Percentiles rank a stretch among this genome's conserved stretches.
phyloP scores from a whole-genome alignment of 495 filamentous ascomycete species.

The Daldinia bambusicola region DNA sequence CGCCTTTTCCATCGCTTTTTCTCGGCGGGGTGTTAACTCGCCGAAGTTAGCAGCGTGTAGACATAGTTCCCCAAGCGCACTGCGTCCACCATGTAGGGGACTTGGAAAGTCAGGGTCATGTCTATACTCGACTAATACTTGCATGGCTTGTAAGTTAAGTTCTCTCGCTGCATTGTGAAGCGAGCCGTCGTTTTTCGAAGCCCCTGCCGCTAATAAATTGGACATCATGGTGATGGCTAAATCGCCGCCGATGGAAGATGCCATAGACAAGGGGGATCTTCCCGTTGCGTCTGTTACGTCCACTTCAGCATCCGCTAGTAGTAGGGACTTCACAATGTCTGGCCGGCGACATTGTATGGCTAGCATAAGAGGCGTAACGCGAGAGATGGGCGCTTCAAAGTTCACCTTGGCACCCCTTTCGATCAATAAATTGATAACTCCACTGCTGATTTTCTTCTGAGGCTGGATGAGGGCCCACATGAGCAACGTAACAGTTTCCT shows the following conservation, averaged over 20 bases:
- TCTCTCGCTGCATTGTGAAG: constrained; percentile 61
- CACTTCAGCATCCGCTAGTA: constrained; percentile 59
- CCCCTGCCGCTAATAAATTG: constrained; percentile 56
- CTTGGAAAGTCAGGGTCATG: constrained; percentile 63
- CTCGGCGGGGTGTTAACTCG: constrained; percentile 50
- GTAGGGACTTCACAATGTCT: constrained; percentile 55
- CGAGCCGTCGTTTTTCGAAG: constrained; percentile 60
- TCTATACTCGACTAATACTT: constrained; percentile 55
- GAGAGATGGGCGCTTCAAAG: constrained; percentile 54
- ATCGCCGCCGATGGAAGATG: constrained; percentile 59
- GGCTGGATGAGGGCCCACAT: constrained; percentile 61
- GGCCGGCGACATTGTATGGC: constrained; percentile 55
- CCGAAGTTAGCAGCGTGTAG: constrained; percentile 55
- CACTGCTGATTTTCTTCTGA: constrained; percentile 60
- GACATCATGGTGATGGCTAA: constrained; percentile 58
- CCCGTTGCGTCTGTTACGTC: constrained; percentile 55
- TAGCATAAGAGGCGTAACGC: constrained; percentile 60
- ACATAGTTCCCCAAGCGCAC: constrained; percentile 60
- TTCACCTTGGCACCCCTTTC: constrained; percentile 59
- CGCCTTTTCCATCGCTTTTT: constrained; percentile 60
- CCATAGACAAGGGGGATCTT: constrained; percentile 60
- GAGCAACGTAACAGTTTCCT: constrained; percentile 55
- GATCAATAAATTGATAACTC: constrained; percentile 55
- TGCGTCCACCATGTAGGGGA: constrained; percentile 58
- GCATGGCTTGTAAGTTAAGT: constrained; percentile 56